Percentiles rank a stretch among this genome's conserved stretches.
Conservation (phyloP, 441 rosid species). For the Croton setiger region DNA sequence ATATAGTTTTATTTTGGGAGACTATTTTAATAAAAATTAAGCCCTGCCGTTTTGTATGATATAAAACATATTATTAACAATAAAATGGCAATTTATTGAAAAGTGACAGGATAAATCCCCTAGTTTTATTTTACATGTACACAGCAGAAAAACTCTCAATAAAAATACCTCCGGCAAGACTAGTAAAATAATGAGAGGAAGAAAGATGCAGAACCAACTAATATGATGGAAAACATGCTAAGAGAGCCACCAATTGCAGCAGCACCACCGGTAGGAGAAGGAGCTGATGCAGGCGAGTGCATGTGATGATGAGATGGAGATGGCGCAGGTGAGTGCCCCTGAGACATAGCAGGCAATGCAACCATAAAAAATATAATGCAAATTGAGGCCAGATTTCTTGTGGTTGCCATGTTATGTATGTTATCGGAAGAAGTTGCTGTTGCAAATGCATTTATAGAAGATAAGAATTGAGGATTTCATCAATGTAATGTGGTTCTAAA, state of each 20-base stretch:
- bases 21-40: too few relatives aligned
- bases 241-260: constrained; percentile 27
- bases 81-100: too few relatives aligned
- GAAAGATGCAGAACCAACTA: constrained; percentile 29
- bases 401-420: constrained; percentile 7
- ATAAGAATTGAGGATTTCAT: neutral
- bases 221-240: constrained; percentile 24
- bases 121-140: neutral
- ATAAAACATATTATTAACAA: too few relatives aligned
- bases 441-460: constrained; percentile 1
- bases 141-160: neutral
- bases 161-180: neutral
- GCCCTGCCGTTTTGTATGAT: too few relatives aligned
- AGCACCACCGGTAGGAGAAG: constrained; percentile 17
- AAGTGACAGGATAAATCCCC: neutral
- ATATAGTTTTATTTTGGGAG: too few relatives aligned
- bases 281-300: constrained; percentile 9
- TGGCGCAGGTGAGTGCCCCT: neutral
- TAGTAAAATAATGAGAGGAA: constrained; percentile 13
- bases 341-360: neutral
- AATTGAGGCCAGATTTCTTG: constrained; percentile 9
- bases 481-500: neutral
- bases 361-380: constrained; percentile 6
- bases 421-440: too few relatives aligned
- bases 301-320: constrained; percentile 5